Evolutionary conservation across 306 rosid genomes (phyloP).

Genomic region (Quercus robur): DNA sequence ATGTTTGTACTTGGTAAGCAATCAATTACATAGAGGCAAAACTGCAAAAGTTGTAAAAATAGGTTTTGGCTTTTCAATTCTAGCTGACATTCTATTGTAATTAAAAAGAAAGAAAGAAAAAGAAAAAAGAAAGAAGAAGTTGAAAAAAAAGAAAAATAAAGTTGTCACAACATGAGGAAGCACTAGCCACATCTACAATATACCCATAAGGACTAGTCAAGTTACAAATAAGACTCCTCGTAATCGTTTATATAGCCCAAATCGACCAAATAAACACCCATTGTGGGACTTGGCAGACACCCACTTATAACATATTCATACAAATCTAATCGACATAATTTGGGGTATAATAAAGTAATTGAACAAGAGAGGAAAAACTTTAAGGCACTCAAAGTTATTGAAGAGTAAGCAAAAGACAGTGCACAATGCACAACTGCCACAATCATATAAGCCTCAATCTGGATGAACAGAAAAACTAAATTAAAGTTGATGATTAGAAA

Average conservation of each 20-base stretch:
- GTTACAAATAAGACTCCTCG: too few relatives aligned
- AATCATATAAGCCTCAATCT: neutral
- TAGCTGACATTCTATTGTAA: neutral
- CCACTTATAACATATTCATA: too few relatives aligned
- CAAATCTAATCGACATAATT: too few relatives aligned
- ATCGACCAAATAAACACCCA: too few relatives aligned
- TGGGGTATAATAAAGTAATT: neutral
- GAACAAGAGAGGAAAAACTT: neutral
- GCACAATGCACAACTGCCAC: neutral
- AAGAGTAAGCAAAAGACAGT: neutral
- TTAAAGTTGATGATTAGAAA: neutral
- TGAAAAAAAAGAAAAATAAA: neutral
- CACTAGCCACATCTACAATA: too few relatives aligned
- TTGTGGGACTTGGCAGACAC: too few relatives aligned
- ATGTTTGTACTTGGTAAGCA: neutral
- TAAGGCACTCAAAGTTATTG: neutral
- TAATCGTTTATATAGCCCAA: too few relatives aligned
- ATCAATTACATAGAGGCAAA: neutral
- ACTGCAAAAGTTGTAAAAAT: neutral
- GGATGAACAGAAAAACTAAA: neutral
- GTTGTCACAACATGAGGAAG: too few relatives aligned
- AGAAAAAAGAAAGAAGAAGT: neutral
- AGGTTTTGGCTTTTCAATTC: neutral
- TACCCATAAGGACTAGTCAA: too few relatives aligned
- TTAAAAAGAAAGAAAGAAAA: neutral